Evolutionary conservation across 371 early-diverging fungal species (phyloP), one percentile per base, ranked within the genome.

Genomic region (Apophysomyces ossiformis): DNA sequence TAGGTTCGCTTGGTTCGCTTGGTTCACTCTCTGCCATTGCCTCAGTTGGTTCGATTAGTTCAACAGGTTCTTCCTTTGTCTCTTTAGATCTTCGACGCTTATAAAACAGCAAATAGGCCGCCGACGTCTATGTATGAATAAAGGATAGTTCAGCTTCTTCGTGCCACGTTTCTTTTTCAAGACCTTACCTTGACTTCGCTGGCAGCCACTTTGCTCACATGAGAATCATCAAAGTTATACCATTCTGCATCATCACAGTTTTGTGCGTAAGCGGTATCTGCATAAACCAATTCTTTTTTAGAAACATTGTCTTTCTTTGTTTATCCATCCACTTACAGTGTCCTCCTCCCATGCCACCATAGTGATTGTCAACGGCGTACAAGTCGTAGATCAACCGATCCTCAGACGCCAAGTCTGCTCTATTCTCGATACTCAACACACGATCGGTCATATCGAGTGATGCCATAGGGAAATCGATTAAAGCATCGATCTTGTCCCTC

Each of bases 311-410:
- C 6, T 16, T 37, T 1, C 4, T 11, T 56, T 26, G 12, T 4
- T 44, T 36, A 7, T 36, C 39, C 13, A 43, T 9, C 1, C 21
- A 80, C 88, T 84, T 87, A 89, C 90, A 96, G 69, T 96, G 98
- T 37, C 98, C 98, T 50, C 96, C 96, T 50, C 96, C 96, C 54
- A 95, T 72, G 7, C 95, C 94, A 39, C 96, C 96, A 82, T 84
- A 93, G 69, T 96, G 97, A 69, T 96, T 96, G 59, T 93, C 93
- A 7, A 96, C 93, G 0, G 91, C 94, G 76, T 86, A 93, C 41
- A 97, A 75, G 66, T 97, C 96, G 70, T 96, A 97, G 1, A 93
- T 80, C 4, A 81, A 72, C 6, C 70, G 63, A 6, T 80, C 70
- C 9, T 76, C 69, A 7, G 36, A 32, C 6, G 50, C 56, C 15